A percentile compares a stretch with the other conserved stretches of the same genome.
Evolutionary conservation across 495 filamentous ascomycete species (phyloP).

Genomic region (Corynascus novoguineensis): DNA sequence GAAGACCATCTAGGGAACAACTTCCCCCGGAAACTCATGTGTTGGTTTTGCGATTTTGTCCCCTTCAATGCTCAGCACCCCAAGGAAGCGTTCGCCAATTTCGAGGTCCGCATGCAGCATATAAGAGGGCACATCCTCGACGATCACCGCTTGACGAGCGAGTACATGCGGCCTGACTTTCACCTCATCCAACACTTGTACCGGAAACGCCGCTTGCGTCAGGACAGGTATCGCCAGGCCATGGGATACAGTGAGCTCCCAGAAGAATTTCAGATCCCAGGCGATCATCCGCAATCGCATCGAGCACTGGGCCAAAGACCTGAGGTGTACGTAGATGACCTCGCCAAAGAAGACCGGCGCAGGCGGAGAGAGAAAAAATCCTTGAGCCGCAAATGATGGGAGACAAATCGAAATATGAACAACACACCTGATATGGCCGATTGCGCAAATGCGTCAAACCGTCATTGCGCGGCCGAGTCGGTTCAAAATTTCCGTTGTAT

Average conservation of each 20-base stretch:
- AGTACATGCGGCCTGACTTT: constrained; percentile 40
- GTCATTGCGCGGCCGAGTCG: background rate
- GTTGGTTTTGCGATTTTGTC: constrained; percentile 45
- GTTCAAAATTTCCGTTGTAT: background rate
- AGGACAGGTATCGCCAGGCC: constrained; percentile 2
- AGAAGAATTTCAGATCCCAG: constrained; percentile 4
- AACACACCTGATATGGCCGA: background rate
- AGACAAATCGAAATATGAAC: background rate
- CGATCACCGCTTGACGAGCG: constrained; percentile 9
- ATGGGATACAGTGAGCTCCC: constrained; percentile 26
- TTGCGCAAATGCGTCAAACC: background rate
- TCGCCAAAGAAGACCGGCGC: background rate
- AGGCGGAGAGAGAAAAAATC: background rate
- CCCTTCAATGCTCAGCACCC: constrained; percentile 17
- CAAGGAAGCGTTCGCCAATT: constrained; percentile 20
- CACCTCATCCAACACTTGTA: constrained; percentile 31
- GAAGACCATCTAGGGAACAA: constrained; percentile 25
- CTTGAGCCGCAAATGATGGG: background rate
- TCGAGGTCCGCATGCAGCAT: constrained; percentile 41
- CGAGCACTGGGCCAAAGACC: background rate
- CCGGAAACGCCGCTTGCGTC: constrained; percentile 16
- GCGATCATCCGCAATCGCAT: background rate
- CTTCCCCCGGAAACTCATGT: constrained; percentile 35
- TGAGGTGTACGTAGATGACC: background rate
- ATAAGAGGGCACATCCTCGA: constrained; percentile 36